Conservation (phyloP, 2,329 filamentous ascomycete genomes). For the Capronia epimyces region DNA sequence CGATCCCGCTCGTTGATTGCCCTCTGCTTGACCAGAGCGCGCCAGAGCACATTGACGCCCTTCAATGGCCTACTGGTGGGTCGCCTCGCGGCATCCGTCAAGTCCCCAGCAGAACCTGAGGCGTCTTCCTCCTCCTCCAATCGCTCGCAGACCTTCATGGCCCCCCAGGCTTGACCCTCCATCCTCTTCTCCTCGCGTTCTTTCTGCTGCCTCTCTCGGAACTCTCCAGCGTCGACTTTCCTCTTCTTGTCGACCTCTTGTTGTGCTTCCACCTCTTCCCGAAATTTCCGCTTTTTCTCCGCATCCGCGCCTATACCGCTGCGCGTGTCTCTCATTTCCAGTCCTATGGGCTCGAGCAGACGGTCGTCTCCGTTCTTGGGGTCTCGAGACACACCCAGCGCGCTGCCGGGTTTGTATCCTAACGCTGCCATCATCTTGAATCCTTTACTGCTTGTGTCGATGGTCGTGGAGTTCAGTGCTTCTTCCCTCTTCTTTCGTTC, state of each 20-base stretch:
- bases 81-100: constrained; percentile 6
- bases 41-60: constrained; percentile 71
- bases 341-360: constrained; percentile 65
- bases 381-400: constrained; percentile 12
- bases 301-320: constrained; percentile 78
- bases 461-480: constrained; percentile 67
- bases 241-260: constrained; percentile 53
- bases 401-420: constrained; percentile 65
- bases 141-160: constrained; percentile 75
- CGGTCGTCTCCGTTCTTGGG: constrained; percentile 32
- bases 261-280: constrained; percentile 55
- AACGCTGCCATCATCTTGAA: constrained; percentile 96
- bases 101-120: constrained; percentile 18
- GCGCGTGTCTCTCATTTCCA: constrained; percentile 71
- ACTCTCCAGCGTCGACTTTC: constrained; percentile 64
- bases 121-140: constrained; percentile 50
- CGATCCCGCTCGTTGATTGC: constrained; percentile 65
- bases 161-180: constrained; percentile 67
- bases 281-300: constrained; percentile 71
- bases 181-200: constrained; percentile 64
- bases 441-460: constrained; percentile 69
- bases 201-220: constrained; percentile 63
- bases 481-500: constrained; percentile 67
- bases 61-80: constrained; percentile 51
- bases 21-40: constrained; percentile 64